Conservation (phyloP, 495 filamentous ascomycete species). For the Penicillium parvum region DNA sequence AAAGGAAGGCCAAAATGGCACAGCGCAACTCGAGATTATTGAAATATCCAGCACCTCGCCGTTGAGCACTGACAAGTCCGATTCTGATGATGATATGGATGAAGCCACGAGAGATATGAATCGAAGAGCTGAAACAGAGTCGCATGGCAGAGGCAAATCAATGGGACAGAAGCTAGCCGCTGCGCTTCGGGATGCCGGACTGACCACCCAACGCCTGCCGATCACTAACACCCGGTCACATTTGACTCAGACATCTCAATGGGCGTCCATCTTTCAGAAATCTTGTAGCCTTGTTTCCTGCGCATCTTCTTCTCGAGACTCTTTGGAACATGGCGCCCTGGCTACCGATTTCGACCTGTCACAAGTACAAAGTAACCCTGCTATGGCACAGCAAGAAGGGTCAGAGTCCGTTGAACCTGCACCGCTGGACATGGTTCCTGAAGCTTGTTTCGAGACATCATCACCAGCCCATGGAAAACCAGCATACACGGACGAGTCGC, state of each 20-base stretch:
- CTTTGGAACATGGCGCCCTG: too few relatives aligned
- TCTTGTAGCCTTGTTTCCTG: too few relatives aligned
- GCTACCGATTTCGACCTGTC: too few relatives aligned
- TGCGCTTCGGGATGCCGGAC: conserved; percentile 16
- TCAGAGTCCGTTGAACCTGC: too few relatives aligned
- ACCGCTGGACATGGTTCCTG: too few relatives aligned
- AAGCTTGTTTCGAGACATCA: too few relatives aligned
- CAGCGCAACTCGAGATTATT: conserved; percentile 1
- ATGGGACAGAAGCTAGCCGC: conserved; percentile 27
- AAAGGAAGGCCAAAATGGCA: too few relatives aligned
- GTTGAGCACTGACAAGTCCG: background rate
- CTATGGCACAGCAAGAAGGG: too few relatives aligned
- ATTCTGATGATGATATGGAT: background rate
- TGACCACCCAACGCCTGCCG: background rate
- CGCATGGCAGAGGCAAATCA: conserved; percentile 22
- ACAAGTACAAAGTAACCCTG: too few relatives aligned
- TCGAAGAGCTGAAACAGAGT: background rate
- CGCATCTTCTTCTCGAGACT: too few relatives aligned
- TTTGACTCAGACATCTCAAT: background rate
- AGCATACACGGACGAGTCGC: too few relatives aligned
- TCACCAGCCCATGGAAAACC: too few relatives aligned
- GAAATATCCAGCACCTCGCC: conserved; percentile 11
- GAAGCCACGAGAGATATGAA: background rate
- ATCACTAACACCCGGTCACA: background rate
- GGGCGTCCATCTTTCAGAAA: background rate